Conservation (phyloP, 371 early-diverging fungal genomes). For the Actinomortierella ambigua region DNA sequence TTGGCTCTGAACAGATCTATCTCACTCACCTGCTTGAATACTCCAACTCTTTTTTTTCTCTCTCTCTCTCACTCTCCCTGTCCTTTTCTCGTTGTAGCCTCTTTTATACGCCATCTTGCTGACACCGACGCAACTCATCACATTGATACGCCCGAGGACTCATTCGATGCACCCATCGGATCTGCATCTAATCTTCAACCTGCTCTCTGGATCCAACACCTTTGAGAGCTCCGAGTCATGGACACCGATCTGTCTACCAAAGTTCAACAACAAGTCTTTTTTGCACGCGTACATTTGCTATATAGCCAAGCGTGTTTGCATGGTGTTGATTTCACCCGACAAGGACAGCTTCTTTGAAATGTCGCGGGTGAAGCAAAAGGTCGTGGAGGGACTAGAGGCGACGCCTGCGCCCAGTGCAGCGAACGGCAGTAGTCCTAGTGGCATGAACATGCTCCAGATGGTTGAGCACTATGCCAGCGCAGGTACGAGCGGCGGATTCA, state of each 20-base stretch:
- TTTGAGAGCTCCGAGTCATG: conserved; percentile 84
- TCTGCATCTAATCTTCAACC: conserved; percentile 82
- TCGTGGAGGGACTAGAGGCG: conserved; percentile 60
- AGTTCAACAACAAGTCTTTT: conserved; percentile 87
- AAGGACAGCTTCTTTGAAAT: conserved; percentile 86
- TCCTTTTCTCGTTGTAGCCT: conserved; percentile 41
- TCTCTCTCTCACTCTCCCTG: neutral
- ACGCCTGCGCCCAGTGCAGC: neutral
- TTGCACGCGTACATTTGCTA: conserved; percentile 89
- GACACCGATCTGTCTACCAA: conserved; percentile 96
- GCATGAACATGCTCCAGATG: conserved; percentile 22
- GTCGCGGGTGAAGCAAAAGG: conserved; percentile 67
- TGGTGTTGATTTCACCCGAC: conserved; percentile 80
- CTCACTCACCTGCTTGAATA: neutral
- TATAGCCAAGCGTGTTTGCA: conserved; percentile 68
- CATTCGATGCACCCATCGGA: conserved; percentile 87
- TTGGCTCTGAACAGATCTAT: no score
- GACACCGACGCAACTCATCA: conserved; percentile 76
- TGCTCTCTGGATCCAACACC: conserved; percentile 77
- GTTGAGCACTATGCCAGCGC: conserved; percentile 39
- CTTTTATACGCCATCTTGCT: conserved; percentile 82
- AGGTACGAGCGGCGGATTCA: conserved; percentile 43
- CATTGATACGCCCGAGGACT: conserved; percentile 75
- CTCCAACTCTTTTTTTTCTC: neutral
- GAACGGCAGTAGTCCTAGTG: neutral